phyloP scores from a whole-genome alignment of 164 flowering plant species.

The Hamamelis virginiana region DNA sequence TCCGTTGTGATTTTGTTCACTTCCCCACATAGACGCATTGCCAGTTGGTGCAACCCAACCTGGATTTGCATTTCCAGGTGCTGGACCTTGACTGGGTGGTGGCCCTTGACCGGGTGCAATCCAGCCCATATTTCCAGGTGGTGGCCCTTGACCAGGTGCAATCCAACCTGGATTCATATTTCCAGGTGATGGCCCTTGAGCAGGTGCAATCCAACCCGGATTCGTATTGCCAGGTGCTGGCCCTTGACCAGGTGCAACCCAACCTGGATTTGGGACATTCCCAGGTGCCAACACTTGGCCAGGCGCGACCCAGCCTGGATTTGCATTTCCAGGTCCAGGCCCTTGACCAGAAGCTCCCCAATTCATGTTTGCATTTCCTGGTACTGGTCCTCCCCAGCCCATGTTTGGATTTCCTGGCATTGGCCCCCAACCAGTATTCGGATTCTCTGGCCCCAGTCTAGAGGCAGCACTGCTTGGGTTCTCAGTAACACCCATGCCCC shows the following conservation, averaged over 20 bases:
- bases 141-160: constrained; percentile 19
- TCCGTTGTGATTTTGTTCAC: constrained; percentile 38
- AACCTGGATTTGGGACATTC: constrained; percentile 11
- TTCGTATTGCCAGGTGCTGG: constrained; percentile 16
- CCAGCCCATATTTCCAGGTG: constrained; percentile 21
- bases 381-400: constrained; percentile 44
- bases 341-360: constrained; percentile 34
- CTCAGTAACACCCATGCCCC: constrained; percentile 29
- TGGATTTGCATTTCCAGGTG: constrained; percentile 6
- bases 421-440: constrained; percentile 35
- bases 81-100: constrained; percentile 9
- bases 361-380: constrained; percentile 22
- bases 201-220: constrained; percentile 24
- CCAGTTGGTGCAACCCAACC: constrained; percentile 19
- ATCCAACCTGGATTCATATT: constrained; percentile 20
- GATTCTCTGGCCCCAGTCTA: constrained; percentile 18
- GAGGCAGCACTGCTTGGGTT: constrained; percentile 19
- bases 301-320: constrained; percentile 17
- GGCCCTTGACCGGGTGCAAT: constrained; percentile 20
- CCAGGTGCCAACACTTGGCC: constrained; percentile 24
- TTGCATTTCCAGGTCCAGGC: constrained; percentile 11
- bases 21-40: constrained; percentile 42
- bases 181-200: constrained; percentile 17
- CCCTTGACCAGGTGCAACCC: constrained; percentile 24
- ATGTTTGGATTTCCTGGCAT: constrained; percentile 41